Percentiles rank a stretch among this genome's conserved stretches.
phyloP scores from a whole-genome alignment of 73 alveolate species.

The Paramecium sexaurelia region DNA sequence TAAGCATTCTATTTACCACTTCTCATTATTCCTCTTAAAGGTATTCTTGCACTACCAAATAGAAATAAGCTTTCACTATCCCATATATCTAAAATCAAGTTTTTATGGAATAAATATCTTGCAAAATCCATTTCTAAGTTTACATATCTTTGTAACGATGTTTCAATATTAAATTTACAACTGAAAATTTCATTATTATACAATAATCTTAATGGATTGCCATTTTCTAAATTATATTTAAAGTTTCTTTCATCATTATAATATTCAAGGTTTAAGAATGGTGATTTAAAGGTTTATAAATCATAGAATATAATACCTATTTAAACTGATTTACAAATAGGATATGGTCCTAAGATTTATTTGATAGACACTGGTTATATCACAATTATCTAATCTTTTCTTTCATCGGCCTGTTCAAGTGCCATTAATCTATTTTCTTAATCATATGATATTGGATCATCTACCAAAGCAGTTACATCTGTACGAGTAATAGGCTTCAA shows the following conservation, averaged over 20 bases:
- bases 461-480: background rate
- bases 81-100: slow-evolving; percentile 74
- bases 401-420: slow-evolving; percentile 16
- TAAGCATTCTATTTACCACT: slow-evolving; percentile 54
- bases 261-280: background rate
- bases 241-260: slow-evolving; percentile 52
- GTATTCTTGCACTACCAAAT: slow-evolving; percentile 78
- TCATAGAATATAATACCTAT: slow-evolving; percentile 11
- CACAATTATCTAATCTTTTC: slow-evolving; percentile 21
- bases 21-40: slow-evolving; percentile 72
- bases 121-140: slow-evolving; percentile 61
- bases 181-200: slow-evolving; percentile 5
- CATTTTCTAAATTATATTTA: slow-evolving; percentile 27
- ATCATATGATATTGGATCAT: background rate
- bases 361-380: slow-evolving; percentile 4
- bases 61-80: slow-evolving; percentile 80
- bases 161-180: background rate
- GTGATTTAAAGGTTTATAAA: background rate
- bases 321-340: background rate
- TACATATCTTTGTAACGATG: slow-evolving; percentile 20
- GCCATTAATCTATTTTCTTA: background rate
- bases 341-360: background rate
- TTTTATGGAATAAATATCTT: slow-evolving; percentile 55
- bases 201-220: slow-evolving; percentile 10
- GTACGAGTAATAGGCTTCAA: background rate